Conservation (phyloP, 1,284 basidiomycete species). For the Ustilago sp. region DNA sequence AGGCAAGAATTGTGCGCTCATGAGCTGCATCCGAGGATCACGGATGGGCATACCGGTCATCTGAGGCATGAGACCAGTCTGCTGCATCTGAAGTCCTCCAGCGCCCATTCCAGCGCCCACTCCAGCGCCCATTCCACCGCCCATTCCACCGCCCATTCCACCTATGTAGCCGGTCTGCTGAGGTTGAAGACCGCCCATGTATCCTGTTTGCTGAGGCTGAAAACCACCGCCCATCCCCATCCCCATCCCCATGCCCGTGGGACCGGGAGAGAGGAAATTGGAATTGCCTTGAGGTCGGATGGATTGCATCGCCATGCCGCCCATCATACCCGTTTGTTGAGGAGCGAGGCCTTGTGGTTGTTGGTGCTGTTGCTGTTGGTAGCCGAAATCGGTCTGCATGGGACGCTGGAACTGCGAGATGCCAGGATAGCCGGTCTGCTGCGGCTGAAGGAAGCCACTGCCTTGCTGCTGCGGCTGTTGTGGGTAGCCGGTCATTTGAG, state of each 20-base stretch:
- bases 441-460: conserved; percentile 54
- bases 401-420: conserved; percentile 56
- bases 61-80: conserved; percentile 66
- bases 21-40: conserved; percentile 68
- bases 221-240: conserved; percentile 26
- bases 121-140: too few species aligned
- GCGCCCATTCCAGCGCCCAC: conserved; percentile 54
- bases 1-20: conserved; percentile 69
- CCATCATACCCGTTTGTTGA: conserved; percentile 47
- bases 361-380: conserved; percentile 41
- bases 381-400: conserved; percentile 52
- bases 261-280: conserved; percentile 43
- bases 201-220: conserved; percentile 14
- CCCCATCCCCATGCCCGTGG: conserved; percentile 56
- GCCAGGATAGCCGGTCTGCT: conserved; percentile 56
- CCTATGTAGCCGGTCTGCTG: conserved; percentile 60
- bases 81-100: conserved; percentile 59
- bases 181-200: conserved; percentile 43
- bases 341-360: conserved; percentile 45
- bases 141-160: conserved; percentile 54
- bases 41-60: conserved; percentile 67
- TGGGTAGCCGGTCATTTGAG: conserved; percentile 58
- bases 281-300: conserved; percentile 38
- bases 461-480: conserved; percentile 56
- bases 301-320: conserved; percentile 41